A percentile compares a stretch with the other conserved stretches of the same genome.
phyloP scores from a whole-genome alignment of 352 stramenopile genomes.

The Pythium aristosporum region DNA sequence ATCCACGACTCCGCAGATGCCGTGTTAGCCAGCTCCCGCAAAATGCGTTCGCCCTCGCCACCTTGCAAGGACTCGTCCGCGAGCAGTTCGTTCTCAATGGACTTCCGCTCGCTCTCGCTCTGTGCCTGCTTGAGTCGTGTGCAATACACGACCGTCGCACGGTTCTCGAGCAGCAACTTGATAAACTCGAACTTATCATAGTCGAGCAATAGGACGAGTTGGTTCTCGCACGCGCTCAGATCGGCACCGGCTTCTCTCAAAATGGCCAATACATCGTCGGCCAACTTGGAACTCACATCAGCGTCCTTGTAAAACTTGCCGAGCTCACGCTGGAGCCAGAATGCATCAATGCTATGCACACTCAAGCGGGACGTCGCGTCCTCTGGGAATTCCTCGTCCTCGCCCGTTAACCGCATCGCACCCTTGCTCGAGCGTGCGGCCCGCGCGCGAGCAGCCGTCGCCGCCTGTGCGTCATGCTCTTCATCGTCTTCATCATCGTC shows the following conservation, averaged over 20 bases:
- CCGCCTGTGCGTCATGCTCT: conserved; percentile 35
- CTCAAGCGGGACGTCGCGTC: conserved; percentile 81
- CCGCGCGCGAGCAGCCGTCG: conserved; percentile 3
- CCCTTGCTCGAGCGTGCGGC: conserved; percentile 24
- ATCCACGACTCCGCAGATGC: conserved; percentile 94
- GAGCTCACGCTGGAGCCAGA: conserved; percentile 97
- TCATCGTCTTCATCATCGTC: conserved; percentile 45
- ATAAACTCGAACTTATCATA: conserved; percentile 99
- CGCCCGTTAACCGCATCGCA: conserved; percentile 74
- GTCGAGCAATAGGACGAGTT: conserved; percentile 95
- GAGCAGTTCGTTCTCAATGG: conserved; percentile 91
- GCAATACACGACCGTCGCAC: conserved; percentile 95
- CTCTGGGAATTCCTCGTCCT: conserved; percentile 47
- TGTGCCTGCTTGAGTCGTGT: conserved; percentile 96
- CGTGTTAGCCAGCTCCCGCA: conserved; percentile 90
- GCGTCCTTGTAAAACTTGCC: conserved; percentile 96
- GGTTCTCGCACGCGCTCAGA: conserved; percentile 94
- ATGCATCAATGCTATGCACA: conserved; percentile 97
- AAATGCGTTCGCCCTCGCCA: conserved; percentile 87
- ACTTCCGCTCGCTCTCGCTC: conserved; percentile 87
- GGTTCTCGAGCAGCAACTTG: conserved; percentile 96
- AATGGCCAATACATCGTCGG: conserved; percentile 88
- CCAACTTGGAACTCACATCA: conserved; percentile 89
- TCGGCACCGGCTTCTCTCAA: conserved; percentile 65
- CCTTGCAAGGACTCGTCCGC: conserved; percentile 71